Evolutionary conservation across 108 stramenopile species (phyloP).

Genomic region (Cyclotella kingstonii): DNA sequence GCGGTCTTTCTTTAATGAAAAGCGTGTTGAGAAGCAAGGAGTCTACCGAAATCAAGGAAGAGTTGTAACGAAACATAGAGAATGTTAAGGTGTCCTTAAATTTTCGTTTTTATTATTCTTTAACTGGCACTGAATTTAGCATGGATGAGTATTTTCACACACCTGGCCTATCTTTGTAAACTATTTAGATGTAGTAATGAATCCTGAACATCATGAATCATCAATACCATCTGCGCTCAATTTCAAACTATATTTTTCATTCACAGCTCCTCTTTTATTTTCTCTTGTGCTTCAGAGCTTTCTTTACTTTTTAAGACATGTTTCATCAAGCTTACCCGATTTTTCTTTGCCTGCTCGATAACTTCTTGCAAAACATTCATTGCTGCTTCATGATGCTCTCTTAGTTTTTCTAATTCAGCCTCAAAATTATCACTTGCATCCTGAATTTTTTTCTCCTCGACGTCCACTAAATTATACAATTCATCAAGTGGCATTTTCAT

Average conservation of each 20-base stretch:
- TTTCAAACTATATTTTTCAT: no score
- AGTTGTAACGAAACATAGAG: slow-evolving; percentile 51
- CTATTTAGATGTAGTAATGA: no score
- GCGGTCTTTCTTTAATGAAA: slow-evolving; percentile 86
- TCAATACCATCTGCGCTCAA: no score
- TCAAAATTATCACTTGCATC: slow-evolving; percentile 59
- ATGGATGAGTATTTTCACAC: no score
- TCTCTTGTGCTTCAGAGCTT: not conserved
- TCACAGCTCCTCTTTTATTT: no score
- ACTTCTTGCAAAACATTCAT: slow-evolving; percentile 38
- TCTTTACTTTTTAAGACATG: slow-evolving; percentile 26
- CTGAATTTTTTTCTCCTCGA: slow-evolving; percentile 58
- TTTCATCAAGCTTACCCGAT: slow-evolving; percentile 53
- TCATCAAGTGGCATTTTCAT: slow-evolving; percentile 48
- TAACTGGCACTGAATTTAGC: no score
- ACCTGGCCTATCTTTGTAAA: no score
- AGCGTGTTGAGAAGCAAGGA: slow-evolving; percentile 66
- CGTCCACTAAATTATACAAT: slow-evolving; percentile 46
- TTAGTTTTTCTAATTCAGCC: slow-evolving; percentile 50
- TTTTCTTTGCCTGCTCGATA: slow-evolving; percentile 48
- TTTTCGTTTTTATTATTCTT: no score
- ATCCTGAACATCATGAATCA: no score
- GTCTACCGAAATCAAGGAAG: slow-evolving; percentile 51
- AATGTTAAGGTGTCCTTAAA: no score
- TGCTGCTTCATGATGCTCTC: slow-evolving; percentile 52